Evolutionary conservation across 2,329 filamentous ascomycete genomes (phyloP), one percentile per base, ranked within the genome.

Genomic region (Pseudocercospora pini-densiflorae): DNA sequence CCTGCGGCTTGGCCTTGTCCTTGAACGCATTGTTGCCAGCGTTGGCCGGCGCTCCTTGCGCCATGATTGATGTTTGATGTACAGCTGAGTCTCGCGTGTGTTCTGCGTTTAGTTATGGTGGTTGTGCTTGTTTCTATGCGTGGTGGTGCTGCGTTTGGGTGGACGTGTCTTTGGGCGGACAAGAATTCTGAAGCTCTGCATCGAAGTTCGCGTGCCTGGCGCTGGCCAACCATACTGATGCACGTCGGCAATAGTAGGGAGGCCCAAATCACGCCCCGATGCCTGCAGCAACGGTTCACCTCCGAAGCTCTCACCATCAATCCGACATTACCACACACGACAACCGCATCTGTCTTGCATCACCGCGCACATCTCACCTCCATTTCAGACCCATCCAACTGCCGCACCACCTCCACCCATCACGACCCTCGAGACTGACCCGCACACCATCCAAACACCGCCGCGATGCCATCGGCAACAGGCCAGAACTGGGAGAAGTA

Each of bases 401-500:
- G 12, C 40, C 54, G 53, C 16, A 49, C 27, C 40, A 33, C n/a
- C 51, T 9, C 31, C 24, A 43, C 6, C 47, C n/a, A 36, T 6
- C 29, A 24, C 51, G 33, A 59, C 29, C 54, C 5, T 36, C 59
- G 14, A 31, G n/a, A 40, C 8, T 49, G 59, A 55, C 23, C 16
- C n/a, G 9, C 10, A 63, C 21, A 29, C 23, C 36, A 23, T 16
- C 53, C 60, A 21, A 59, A 49, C 54, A 59, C 54, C 55, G 31
- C 57, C 49, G 84, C 74, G 80, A 88, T 97, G 94, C 94, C 94
- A 87, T 94, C 92, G 85, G 94, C 95, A 82, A 97, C 91, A 77
- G 95, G 95, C 80, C 84, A 87, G 81, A 92, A 89, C 87, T 99
- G 95, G 95, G 95, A 99, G 87, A 98, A 98, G 86, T 98, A 97